Percentiles rank a stretch among this genome's conserved stretches.
Conservation (phyloP, 495 filamentous ascomycete genomes). For the Podospora pseudoanserina region DNA sequence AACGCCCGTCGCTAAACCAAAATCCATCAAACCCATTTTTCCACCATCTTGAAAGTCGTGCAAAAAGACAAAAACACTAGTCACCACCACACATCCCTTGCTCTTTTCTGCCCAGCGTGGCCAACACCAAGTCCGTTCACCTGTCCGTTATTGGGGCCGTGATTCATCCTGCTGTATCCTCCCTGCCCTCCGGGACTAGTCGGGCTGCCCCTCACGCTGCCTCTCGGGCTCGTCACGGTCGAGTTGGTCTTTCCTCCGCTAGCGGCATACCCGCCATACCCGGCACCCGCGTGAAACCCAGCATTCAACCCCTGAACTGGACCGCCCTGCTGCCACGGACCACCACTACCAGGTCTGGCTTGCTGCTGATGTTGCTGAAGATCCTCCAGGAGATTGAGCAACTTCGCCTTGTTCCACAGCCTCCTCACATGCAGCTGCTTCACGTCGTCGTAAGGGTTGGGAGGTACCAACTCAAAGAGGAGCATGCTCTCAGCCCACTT, state of each 20-base stretch:
- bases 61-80: not conserved
- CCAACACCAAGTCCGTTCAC: not conserved
- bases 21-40: not conserved
- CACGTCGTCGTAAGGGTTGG: slow-evolving; percentile 14
- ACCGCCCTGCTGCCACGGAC: slow-evolving; percentile 3
- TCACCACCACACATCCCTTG: not conserved
- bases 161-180: not conserved
- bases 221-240: not conserved
- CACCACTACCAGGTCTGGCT: slow-evolving; percentile 7
- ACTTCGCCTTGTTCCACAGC: slow-evolving; percentile 27
- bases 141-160: not conserved
- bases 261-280: not conserved
- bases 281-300: not conserved
- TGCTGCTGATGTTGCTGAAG: not conserved
- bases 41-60: not conserved
- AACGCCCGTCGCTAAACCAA: not conserved
- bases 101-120: not conserved
- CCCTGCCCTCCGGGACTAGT: not conserved
- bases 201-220: not conserved
- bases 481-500: slow-evolving; percentile 30
- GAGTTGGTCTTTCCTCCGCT: not conserved
- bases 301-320: not conserved
- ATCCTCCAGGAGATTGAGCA: slow-evolving; percentile 27
- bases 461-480: slow-evolving; percentile 26
- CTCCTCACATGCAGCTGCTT: slow-evolving; percentile 31